Evolutionary conservation across 1,284 basidiomycete genomes (phyloP).

Genomic region (Athelia sp.): DNA sequence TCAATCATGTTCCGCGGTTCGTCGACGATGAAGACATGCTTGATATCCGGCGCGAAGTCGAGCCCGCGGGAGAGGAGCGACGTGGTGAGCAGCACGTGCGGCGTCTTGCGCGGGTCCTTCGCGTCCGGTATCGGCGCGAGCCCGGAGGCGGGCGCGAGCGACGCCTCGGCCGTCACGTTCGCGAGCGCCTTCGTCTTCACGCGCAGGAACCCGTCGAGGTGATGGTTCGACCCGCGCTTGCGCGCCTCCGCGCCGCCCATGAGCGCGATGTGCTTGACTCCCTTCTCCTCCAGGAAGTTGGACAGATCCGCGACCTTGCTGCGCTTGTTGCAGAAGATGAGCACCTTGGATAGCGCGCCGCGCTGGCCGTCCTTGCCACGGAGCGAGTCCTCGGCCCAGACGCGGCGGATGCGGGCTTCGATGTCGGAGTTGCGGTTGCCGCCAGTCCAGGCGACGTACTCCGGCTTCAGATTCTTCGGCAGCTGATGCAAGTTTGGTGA

Average conservation of each 20-base stretch:
- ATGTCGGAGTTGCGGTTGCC: slow-evolving; percentile 54
- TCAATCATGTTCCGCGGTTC: slow-evolving; percentile 84
- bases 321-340: slow-evolving; percentile 81
- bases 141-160: not conserved
- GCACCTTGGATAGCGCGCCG: slow-evolving; percentile 46
- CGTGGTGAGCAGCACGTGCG: slow-evolving; percentile 81
- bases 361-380: slow-evolving; percentile 20
- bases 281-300: slow-evolving; percentile 50
- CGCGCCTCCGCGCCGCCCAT: slow-evolving; percentile 53
- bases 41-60: slow-evolving; percentile 75
- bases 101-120: slow-evolving; percentile 24
- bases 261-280: slow-evolving; percentile 62
- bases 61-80: slow-evolving; percentile 88
- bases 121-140: slow-evolving; percentile 4
- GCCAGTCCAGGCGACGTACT: slow-evolving; percentile 72
- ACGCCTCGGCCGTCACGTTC: not conserved
- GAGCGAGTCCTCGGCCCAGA: slow-evolving; percentile 70
- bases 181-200: not conserved
- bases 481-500: slow-evolving; percentile 81
- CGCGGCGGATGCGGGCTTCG: slow-evolving; percentile 58
- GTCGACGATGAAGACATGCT: slow-evolving; percentile 81
- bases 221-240: slow-evolving; percentile 63
- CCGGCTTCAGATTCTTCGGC: slow-evolving; percentile 62
- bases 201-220: slow-evolving; percentile 65
- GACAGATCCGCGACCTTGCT: slow-evolving; percentile 60